phyloP scores from a whole-genome alignment of 768 basidiomycete genomes.

The Myochromella boudieri region DNA sequence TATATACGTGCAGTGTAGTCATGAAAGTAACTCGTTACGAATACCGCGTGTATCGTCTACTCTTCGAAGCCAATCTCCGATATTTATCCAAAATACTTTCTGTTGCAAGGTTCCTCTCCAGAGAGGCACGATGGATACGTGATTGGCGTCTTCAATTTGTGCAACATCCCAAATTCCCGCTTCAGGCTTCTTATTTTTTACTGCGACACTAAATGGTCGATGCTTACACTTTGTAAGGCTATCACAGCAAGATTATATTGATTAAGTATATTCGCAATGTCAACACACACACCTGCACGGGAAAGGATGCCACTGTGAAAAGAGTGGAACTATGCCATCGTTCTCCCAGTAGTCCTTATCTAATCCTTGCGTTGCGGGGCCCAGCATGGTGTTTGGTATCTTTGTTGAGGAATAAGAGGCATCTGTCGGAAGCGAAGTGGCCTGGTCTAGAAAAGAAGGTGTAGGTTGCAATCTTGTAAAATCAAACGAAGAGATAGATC shows the following conservation, averaged over 20 bases:
- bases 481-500: conserved; percentile 36
- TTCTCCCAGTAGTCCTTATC: conserved; percentile 38
- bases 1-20: neutral
- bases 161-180: conserved; percentile 46
- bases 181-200: conserved; percentile 7
- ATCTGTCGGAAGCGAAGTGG: neutral
- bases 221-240: conserved; percentile 17
- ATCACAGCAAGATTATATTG: neutral
- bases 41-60: conserved; percentile 25
- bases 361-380: conserved; percentile 5
- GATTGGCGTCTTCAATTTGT: conserved; percentile 30
- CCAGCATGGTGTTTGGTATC: neutral
- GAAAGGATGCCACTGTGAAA: conserved; percentile 52
- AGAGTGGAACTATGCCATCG: conserved; percentile 49
- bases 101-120: conserved; percentile 36
- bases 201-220: neutral
- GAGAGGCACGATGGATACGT: conserved; percentile 39
- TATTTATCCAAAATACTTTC: conserved; percentile 36
- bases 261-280: neutral
- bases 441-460: conserved; percentile 31
- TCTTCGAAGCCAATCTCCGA: conserved; percentile 35
- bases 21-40: neutral
- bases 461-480: conserved; percentile 32
- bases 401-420: neutral
- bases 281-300: conserved; percentile 35